These are phyloP conservation scores for Penicillium sp. DNA, from an alignment of 2,329 filamentous ascomycete species.

Conservation along the genomic window DNA sequence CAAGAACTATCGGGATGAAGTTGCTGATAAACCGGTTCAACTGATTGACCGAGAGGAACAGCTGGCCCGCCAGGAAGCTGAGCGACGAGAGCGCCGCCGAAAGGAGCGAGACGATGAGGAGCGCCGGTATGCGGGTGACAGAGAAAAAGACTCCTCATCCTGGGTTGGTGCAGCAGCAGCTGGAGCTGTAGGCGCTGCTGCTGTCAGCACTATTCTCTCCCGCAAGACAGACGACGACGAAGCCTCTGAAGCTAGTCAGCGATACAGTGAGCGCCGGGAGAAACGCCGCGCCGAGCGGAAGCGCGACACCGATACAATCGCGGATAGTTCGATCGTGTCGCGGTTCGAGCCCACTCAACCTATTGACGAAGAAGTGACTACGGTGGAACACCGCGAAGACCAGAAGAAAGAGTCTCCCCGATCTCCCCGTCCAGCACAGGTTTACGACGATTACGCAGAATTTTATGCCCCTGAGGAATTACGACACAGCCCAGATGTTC, in stretches of 20 bases:
- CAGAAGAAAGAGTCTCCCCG: constrained; percentile 33
- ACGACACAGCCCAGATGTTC: constrained; percentile 42
- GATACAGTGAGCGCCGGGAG: constrained; percentile 39
- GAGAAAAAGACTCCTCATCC: constrained; percentile 34
- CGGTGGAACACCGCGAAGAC: constrained; percentile 14
- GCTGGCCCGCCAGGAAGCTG: constrained; percentile 17
- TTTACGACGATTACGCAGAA: constrained; percentile 45
- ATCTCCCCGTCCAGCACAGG: constrained; percentile 32
- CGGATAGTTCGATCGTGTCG: constrained; percentile 27
- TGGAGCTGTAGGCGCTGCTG: constrained; percentile 52
- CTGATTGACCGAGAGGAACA: constrained; percentile 34
- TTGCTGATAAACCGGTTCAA: constrained; percentile 26
- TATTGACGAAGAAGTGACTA: constrained; percentile 20
- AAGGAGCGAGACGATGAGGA: constrained; percentile 24
- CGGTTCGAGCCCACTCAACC: constrained; percentile 23
- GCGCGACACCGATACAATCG: constrained; percentile 23
- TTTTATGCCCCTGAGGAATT: constrained; percentile 45
- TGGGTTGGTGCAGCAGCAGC: constrained; percentile 47
- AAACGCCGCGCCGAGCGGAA: constrained; percentile 44
- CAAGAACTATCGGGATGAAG: constrained; percentile 22
- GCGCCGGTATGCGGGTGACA: constrained; percentile 14
- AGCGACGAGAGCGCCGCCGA: constrained; percentile 21
- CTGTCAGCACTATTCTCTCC: constrained; percentile 46
- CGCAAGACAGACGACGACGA: constrained; percentile 31
- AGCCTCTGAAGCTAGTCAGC: constrained; percentile 32